These are phyloP conservation scores for Salisapilia sapeloensis DNA, from an alignment of 352 stramenopile species.

Conservation along the genomic window DNA sequence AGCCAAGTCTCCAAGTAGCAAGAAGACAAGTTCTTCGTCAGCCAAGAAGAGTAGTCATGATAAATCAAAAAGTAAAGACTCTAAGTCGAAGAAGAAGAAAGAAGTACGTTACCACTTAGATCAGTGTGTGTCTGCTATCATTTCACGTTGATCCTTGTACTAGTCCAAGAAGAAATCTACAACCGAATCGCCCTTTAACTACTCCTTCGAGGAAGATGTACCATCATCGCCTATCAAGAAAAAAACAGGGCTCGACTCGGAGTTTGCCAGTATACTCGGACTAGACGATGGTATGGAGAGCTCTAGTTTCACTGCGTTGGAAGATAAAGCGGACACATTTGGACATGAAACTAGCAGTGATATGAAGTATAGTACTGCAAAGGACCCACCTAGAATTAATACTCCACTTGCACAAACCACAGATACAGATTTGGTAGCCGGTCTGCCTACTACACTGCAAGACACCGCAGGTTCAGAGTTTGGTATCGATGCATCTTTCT, in stretches of 20 bases:
- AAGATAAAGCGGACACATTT: too few species aligned
- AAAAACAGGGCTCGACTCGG: slow-evolving; percentile 25
- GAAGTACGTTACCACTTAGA: slow-evolving; percentile 9
- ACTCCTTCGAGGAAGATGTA: slow-evolving; percentile 6
- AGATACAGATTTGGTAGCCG: too few species aligned
- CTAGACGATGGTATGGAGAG: too few species aligned
- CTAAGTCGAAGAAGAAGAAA: slow-evolving; percentile 21
- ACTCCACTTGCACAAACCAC: too few species aligned
- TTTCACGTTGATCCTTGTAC: slow-evolving; percentile 11
- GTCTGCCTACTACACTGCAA: too few species aligned
- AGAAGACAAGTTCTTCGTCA: slow-evolving; percentile 3
- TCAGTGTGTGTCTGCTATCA: slow-evolving; percentile 2
- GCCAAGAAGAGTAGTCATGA: slow-evolving; percentile 3
- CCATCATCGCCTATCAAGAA: slow-evolving; percentile 12
- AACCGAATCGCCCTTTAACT: slow-evolving; percentile 6
- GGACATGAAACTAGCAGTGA: too few species aligned
- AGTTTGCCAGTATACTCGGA: slow-evolving; percentile 51
- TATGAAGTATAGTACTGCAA: too few species aligned
- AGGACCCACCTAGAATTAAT: too few species aligned
- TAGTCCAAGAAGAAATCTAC: slow-evolving; percentile 3
- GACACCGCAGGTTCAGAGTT: too few species aligned
- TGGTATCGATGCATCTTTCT: too few species aligned
- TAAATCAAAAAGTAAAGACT: slow-evolving; percentile 10
- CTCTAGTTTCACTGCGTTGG: too few species aligned
- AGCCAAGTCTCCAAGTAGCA: too few species aligned